Evolutionary conservation across 1,139 yeast genomes (phyloP), one percentile per base, ranked within the genome.

Genomic region (Hemisphaericaspora xylofermentans): DNA sequence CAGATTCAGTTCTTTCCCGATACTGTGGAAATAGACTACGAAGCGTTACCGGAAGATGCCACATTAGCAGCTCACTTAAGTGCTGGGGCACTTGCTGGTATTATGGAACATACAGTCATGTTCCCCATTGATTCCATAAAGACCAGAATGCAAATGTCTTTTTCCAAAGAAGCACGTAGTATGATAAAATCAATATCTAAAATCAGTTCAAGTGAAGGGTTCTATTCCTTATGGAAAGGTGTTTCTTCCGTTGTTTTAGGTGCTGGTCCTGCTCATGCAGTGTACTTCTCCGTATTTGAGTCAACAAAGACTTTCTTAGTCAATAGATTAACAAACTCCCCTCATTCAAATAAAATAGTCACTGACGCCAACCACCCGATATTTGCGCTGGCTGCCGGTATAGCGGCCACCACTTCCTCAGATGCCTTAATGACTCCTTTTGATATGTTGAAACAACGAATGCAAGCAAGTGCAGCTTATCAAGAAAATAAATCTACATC

Each of bases 211-310:
- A 74, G 86, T n/a, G 98, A 93, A 62, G 98, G 98, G 1, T 87
- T 94, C 3, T 62, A 80, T 44, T 87, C 96, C 1, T 76, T 91
- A 35, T 93, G 98, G 96, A 75, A 95, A 58, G 99, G 99, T 45
- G 89, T 93, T 26, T 83, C 93, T 13, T 87, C 96, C 1, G 96
- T 94, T 49, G 82, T 91, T 9, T 61, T 93, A 48, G 99, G 99
- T 33, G 98, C 99, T n/a, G 99, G 98, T 4, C 99, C 99, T 2
- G 98, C 98, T 8, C 99, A 93, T 66, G 98, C 98, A 1, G 87
- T 94, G 13, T 94, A 94, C 66, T 93, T 91, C 64, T 85, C 93
- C n/a, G 96, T 95, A 6, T 94, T 91, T 64, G 99, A 93, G 65
- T 76, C 83, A 36, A 77, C 93, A 45, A 91, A 91, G 61, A 80